These are phyloP conservation scores for Mycena capillaripes DNA, from an alignment of 768 basidiomycete species.

Conservation along the genomic window DNA sequence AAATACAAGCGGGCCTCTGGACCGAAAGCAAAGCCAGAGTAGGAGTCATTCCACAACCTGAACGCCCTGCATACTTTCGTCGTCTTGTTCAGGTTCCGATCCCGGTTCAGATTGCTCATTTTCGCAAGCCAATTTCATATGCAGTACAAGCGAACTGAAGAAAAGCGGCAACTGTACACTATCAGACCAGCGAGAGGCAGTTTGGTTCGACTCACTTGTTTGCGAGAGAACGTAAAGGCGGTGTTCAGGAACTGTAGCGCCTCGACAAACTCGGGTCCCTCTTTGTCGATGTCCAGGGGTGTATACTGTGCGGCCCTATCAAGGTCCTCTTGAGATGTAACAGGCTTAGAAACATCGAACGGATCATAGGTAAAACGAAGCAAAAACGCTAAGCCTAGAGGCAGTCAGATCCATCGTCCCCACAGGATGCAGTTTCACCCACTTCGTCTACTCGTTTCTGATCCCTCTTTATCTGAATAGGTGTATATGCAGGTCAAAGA, in stretches of 20 bases:
- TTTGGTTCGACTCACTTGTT: conserved; percentile 55
- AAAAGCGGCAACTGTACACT: conserved; percentile 32
- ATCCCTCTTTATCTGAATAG: conserved; percentile 52
- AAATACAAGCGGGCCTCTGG: background rate
- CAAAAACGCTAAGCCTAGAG: conserved; percentile 71
- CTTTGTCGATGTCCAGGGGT: conserved; percentile 76
- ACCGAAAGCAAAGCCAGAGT: background rate
- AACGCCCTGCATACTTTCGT: conserved; percentile 25
- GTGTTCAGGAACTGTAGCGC: conserved; percentile 72
- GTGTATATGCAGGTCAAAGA: conserved; percentile 79
- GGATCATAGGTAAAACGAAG: conserved; percentile 64
- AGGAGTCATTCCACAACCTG: conserved; percentile 22
- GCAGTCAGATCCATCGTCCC: conserved; percentile 7
- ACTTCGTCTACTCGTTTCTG: conserved; percentile 54
- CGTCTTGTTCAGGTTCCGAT: background rate
- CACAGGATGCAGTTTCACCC: conserved; percentile 37
- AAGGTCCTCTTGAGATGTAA: conserved; percentile 54
- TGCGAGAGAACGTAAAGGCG: conserved; percentile 77
- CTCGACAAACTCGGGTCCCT: conserved; percentile 67
- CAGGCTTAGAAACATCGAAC: conserved; percentile 43
- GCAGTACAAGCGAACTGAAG: conserved; percentile 24
- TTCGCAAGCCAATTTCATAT: conserved; percentile 35
- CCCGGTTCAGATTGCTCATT: conserved; percentile 10
- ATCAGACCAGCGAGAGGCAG: background rate
- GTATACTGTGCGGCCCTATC: conserved; percentile 69